Percentiles rank a stretch among this genome's conserved stretches.
These are phyloP conservation scores for Pseudohyphozyma bogoriensis DNA, from an alignment of 768 basidiomycete genomes.

Conservation along the genomic window DNA sequence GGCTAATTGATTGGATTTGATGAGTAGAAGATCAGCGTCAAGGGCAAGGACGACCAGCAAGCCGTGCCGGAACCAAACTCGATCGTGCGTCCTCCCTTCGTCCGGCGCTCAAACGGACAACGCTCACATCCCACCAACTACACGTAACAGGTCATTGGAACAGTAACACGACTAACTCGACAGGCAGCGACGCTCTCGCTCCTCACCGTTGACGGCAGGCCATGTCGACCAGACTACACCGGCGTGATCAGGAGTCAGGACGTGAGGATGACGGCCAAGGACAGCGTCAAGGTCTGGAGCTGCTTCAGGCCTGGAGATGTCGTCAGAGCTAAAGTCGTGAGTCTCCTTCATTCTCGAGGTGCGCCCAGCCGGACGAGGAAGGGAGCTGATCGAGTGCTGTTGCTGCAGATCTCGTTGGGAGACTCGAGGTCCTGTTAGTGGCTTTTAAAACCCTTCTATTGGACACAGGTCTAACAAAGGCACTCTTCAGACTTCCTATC, in stretches of 20 bases:
- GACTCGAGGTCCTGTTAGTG: constrained; percentile 62
- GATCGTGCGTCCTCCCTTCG: constrained; percentile 8
- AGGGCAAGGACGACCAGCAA: constrained; percentile 18
- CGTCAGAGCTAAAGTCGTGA: constrained; percentile 71
- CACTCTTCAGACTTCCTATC: constrained; percentile 58
- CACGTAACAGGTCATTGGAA: constrained; percentile 72
- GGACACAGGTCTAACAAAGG: background rate
- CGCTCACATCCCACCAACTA: too few relatives aligned
- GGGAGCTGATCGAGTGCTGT: background rate
- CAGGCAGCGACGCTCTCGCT: constrained; percentile 73
- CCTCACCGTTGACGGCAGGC: constrained; percentile 73
- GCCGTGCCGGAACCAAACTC: constrained; percentile 37
- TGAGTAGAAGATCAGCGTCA: constrained; percentile 12
- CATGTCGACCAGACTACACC: constrained; percentile 75
- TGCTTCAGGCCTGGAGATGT: constrained; percentile 90
- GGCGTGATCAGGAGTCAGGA: constrained; percentile 83
- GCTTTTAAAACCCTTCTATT: too few relatives aligned
- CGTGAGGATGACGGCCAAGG: constrained; percentile 79
- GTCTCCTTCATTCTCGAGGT: constrained; percentile 35
- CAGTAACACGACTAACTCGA: constrained; percentile 71
- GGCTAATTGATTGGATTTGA: background rate
- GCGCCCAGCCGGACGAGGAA: too few relatives aligned
- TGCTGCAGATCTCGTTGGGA: constrained; percentile 68
- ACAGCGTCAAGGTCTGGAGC: constrained; percentile 72
- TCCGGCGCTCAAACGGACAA: too few relatives aligned